Evolutionary conservation across 2,329 filamentous ascomycete genomes (phyloP), one percentile per base, ranked within the genome.

Genomic region (Emergomyces orientalis): DNA sequence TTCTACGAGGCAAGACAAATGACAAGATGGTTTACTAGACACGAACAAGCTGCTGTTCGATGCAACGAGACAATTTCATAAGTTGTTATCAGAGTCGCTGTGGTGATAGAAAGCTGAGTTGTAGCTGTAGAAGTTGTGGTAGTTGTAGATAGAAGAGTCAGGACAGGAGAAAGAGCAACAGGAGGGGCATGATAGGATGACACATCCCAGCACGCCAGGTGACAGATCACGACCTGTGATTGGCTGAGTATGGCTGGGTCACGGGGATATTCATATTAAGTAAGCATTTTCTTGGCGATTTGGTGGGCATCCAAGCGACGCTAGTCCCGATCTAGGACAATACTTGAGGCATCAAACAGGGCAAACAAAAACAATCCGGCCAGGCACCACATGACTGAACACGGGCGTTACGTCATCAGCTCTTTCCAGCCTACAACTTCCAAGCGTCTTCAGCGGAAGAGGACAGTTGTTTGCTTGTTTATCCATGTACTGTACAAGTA

Each of bases 351-450:
- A 9, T 19, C 7, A 54, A 52, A 52, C 14, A 9, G 5, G 13
- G 25, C 51, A 54, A 54, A 32, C 51, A 54, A 34, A n/a, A 8
- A 6, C 27, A 19, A 19, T 19, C 14, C 4, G 11, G 8, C 30
- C 51, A 55, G 51, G 51, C 30, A 55, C 51, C 51, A 55, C 52
- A 55, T 55, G 52, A 37, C 52, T 9, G 52, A 17, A n/a, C 52
- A 22, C 8, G 30, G 19, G 6, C 30, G 8, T 55, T 32, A 55
- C 52, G 52, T 55, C 27, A 55, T 32, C 17, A 22, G 52, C 14
- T 25, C 5, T 11, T 9, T 9, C 45, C n/a, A 5, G 9, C 14
- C 39, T 6, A 41, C 17, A 17, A 41, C 39, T 41, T 41, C 11
- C 37, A 39, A n/a, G n/a, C n/a, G n/a, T n/a, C n/a, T n/a, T n/a